Base-by-base conservation (phyloP, 2,329 filamentous ascomycete genomes). In the Aspergillus ruber region DNA sequence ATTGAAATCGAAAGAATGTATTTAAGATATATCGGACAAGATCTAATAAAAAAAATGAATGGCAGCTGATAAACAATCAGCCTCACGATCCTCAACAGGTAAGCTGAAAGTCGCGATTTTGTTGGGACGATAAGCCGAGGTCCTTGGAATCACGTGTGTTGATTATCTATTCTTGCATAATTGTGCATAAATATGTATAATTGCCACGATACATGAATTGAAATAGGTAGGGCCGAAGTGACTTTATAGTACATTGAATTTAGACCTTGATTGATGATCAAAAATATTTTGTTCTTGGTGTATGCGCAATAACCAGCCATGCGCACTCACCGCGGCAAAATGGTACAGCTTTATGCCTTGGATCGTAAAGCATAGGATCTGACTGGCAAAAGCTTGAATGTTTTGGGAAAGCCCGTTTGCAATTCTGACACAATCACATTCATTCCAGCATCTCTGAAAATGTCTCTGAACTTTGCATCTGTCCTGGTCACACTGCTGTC, bases 401-500 rank as follows among this genome's bases (percentile, higher is more conserved):
- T 67, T 46, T 78, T 81, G 1, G 83, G 82, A 43, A 93, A 83
- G 0, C 87, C 87, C 33, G 76, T 78, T 69, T 94, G 87, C 43
- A 87, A 56, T 64, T 93, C 87, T 0, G 80, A 83, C 62, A 74
- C 80, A 32, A 89, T 68, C n/a, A 95, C 62, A 46, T 73, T 76
- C 55, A 94, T 63, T 0, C 83, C 84, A 0, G 87, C 86, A 44
- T 82, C 65, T 46, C 79, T 73, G 60, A 95, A 95, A 7, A 95
- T 63, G 5, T 63, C 58, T 50, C 77, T 76, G 56, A 90, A 93
- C 57, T 86, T 91, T 18, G 70, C 68, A 57, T 95, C 87, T 23
- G 78, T 81, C 58, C 89, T 78, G 2, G 88, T 95, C 2, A 95
- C 85, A 57, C 82, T 86, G 57, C 82, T 88, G 61, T 95, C 89